Conservation (phyloP, 805 yeast genomes). For the Deakozyma indianensis region DNA sequence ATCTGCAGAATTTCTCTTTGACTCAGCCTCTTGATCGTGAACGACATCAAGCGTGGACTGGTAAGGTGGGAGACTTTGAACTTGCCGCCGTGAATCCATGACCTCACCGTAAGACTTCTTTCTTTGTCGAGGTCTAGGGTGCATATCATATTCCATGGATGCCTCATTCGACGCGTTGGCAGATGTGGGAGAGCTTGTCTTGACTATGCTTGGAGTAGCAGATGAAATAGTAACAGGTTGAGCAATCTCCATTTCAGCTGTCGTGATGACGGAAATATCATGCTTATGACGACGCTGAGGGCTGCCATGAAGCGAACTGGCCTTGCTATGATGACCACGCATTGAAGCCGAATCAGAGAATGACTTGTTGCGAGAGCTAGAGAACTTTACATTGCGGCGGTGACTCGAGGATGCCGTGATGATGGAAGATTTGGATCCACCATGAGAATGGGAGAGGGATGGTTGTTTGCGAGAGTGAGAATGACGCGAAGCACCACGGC, state of each 20-base stretch:
- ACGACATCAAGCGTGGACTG: not conserved
- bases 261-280: conserved; percentile 1
- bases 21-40: not conserved
- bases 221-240: not conserved
- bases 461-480: not conserved
- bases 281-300: not conserved
- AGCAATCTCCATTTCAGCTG: not conserved
- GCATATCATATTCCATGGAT: not conserved
- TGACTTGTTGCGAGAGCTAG: conserved; percentile 1
- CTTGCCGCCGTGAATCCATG: not conserved
- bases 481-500: not conserved
- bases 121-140: not conserved
- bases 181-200: not conserved
- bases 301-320: not conserved
- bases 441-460: conserved; percentile 8
- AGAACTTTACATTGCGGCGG: conserved; percentile 10
- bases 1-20: conserved; percentile 7
- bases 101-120: not conserved
- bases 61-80: not conserved
- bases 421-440: conserved; percentile 11
- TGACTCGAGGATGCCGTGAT: conserved; percentile 15
- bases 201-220: not conserved
- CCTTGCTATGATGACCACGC: not conserved
- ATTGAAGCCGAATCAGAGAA: not conserved
- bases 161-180: not conserved